phyloP scores from a whole-genome alignment of 768 basidiomycete genomes.

The Suillus subaureus region DNA sequence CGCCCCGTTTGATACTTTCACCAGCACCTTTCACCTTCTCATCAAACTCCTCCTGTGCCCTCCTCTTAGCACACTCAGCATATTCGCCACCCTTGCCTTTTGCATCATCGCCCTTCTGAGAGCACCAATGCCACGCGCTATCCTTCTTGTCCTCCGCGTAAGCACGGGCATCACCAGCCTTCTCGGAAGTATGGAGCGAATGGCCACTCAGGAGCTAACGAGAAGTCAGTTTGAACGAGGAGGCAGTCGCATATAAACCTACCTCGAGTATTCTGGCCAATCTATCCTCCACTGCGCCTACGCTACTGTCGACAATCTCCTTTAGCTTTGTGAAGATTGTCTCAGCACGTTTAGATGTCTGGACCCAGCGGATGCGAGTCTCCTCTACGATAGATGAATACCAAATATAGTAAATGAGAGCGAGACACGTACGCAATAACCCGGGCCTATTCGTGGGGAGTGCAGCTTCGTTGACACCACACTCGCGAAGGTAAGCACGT shows the following conservation, averaged over 20 bases:
- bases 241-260: background rate
- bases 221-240: background rate
- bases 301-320: conserved; percentile 65
- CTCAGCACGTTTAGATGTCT: conserved; percentile 59
- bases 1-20: conserved; percentile 25
- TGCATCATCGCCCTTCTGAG: conserved; percentile 28
- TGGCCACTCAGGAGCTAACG: conserved; percentile 43
- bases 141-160: conserved; percentile 9
- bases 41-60: conserved; percentile 27
- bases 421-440: conserved; percentile 62
- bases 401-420: background rate
- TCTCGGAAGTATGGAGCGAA: conserved; percentile 28
- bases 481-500: conserved; percentile 83
- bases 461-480: conserved; percentile 69
- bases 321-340: conserved; percentile 60
- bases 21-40: conserved; percentile 25
- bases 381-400: conserved; percentile 51
- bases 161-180: conserved; percentile 18
- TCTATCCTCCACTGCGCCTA: conserved; percentile 78
- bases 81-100: conserved; percentile 29
- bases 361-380: conserved; percentile 78
- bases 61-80: conserved; percentile 21
- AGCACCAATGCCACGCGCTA: conserved; percentile 18
- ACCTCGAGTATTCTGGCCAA: conserved; percentile 50
- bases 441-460: conserved; percentile 69